A percentile compares a stretch with the other conserved stretches of the same genome.
phyloP scores from a whole-genome alignment of 495 filamentous ascomycete species.

The Penicillium soppii region DNA sequence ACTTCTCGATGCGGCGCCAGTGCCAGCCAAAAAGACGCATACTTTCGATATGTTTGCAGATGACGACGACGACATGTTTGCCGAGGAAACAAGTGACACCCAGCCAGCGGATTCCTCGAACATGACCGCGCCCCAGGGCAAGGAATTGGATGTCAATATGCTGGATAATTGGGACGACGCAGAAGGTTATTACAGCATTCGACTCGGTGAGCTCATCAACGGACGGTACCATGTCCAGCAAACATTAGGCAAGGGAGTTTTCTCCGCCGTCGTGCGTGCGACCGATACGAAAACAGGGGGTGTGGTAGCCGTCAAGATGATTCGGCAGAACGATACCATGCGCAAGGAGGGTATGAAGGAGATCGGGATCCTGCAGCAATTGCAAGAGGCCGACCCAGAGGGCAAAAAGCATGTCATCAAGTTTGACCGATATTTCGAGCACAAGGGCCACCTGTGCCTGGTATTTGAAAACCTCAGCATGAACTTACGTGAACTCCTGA shows the following conservation, averaged over 20 bases:
- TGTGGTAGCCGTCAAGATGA: constrained; percentile 88
- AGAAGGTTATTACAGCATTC: constrained; percentile 93
- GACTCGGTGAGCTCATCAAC: constrained; percentile 84
- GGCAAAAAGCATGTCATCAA: constrained; percentile 92
- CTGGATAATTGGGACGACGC: constrained; percentile 92
- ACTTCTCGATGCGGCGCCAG: constrained; percentile 42
- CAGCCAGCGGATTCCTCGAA: constrained; percentile 42
- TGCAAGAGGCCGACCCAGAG: constrained; percentile 79
- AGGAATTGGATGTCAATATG: constrained; percentile 75
- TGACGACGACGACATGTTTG: constrained; percentile 88
- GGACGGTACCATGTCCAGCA: constrained; percentile 83
- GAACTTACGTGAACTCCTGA: constrained; percentile 92
- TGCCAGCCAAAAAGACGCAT: constrained; percentile 40
- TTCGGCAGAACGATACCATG: constrained; percentile 91
- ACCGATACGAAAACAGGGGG: constrained; percentile 69
- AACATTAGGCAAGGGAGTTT: constrained; percentile 92
- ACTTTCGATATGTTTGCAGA: constrained; percentile 97
- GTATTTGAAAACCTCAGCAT: constrained; percentile 93
- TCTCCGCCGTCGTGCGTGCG: constrained; percentile 93
- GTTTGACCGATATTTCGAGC: constrained; percentile 82
- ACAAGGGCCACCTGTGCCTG: constrained; percentile 93
- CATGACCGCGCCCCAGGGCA: constrained; percentile 53
- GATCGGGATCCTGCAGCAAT: constrained; percentile 82
- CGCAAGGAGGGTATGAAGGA: constrained; percentile 92
- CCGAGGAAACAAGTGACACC: constrained; percentile 53